Conservation (phyloP, 768 basidiomycete species). For the Boletus sensibilis region DNA sequence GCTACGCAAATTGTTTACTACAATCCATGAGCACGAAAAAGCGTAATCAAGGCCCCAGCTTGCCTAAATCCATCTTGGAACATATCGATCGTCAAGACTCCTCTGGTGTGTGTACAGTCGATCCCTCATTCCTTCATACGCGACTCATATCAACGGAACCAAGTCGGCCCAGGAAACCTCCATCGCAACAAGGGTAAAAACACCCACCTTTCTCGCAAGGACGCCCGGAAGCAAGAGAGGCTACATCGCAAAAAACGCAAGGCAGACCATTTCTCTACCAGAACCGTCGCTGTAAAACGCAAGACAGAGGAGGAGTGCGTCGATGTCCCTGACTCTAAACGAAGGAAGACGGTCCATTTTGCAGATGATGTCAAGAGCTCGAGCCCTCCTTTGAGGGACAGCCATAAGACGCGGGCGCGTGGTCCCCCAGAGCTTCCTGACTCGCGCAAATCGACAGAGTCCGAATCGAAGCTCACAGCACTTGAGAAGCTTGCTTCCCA, state of each 20-base stretch:
- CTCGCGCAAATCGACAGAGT: neutral
- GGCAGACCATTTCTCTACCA: constrained; percentile 53
- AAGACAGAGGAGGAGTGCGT: constrained; percentile 43
- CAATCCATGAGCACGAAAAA: constrained; percentile 16
- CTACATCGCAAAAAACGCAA: constrained; percentile 58
- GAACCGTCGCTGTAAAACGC: constrained; percentile 33
- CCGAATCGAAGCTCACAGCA: constrained; percentile 26
- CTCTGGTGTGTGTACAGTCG: constrained; percentile 11
- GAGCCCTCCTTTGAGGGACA: neutral
- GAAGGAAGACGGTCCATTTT: constrained; percentile 43
- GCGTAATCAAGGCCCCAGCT: constrained; percentile 18
- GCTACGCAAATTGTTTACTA: too few species aligned
- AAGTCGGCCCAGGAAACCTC: neutral
- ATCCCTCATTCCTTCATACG: neutral
- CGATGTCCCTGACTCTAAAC: constrained; percentile 41
- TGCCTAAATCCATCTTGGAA: constrained; percentile 30
- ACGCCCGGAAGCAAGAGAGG: constrained; percentile 63
- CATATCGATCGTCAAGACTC: constrained; percentile 19
- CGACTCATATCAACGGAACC: neutral
- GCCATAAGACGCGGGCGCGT: neutral
- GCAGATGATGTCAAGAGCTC: constrained; percentile 3
- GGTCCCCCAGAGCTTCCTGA: neutral
- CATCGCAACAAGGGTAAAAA: constrained; percentile 7
- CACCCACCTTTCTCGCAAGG: constrained; percentile 50
- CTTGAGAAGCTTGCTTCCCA: constrained; percentile 35